Base-by-base conservation (phyloP, 768 basidiomycete species). In the Exsudoporus frostii region DNA sequence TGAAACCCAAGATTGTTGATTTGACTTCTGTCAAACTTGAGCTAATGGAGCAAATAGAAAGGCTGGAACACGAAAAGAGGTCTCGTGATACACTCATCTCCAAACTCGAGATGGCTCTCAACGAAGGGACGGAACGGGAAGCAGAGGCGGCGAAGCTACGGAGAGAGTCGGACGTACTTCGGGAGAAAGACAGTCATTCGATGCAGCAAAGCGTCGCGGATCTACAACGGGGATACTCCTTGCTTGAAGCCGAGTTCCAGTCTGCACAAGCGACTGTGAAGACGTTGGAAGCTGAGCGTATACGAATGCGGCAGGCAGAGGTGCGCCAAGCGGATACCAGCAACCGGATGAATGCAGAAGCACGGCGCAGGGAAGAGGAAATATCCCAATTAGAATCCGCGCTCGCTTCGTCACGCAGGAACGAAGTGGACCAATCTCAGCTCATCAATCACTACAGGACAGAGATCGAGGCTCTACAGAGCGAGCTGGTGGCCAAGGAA, bases 1-100 rank as follows among this genome's bases (percentile, higher is more conserved):
- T 92, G 83, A 81, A 87, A 29, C 82, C 88, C 37, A 92, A 92
- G 73, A 84, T 92, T 56, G 84, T 92, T 20, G 85, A 90, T 65
- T 75, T 95, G 49, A 90, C 88, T 3, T 80, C 83, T 34, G 78
- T 76, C 55, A 90, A 86, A 66, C 71, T 89, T 14, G 81, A 88
- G 54, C 76, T 90, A 9, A 75, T 77, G 40, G 88, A 92, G 55
- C 82, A 81, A 60, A 73, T 83, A 41, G 82, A 81, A 56, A 67
- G 69, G 50, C 68, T 90, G 50, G 77, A 84, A 53, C 74, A 77
- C 47, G 73, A 76, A 9, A 57, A 89, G 53, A 74, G 74, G 36
- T 79, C 75, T 55, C 79, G 82, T 19, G 86, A 90, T 56, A 63
- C 69, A 6, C 71, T 74, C 39, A 87, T 88, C 49, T 75, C 77